Base-by-base conservation (phyloP, 2,329 filamentous ascomycete genomes). In the Fusarium sp. region DNA sequence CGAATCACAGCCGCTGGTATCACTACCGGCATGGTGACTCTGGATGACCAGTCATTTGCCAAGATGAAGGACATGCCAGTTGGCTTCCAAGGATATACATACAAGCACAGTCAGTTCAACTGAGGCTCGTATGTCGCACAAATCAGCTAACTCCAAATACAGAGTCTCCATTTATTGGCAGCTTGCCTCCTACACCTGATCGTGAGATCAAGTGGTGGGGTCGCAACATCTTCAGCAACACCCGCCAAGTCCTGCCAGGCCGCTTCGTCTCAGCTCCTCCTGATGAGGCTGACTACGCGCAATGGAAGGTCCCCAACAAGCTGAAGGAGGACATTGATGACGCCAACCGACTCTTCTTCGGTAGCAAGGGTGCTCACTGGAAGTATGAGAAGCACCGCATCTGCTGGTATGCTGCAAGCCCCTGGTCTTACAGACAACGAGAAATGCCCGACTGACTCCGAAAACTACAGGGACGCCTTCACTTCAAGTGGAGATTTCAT, bases 381-480 rank as follows among this genome's bases (percentile, higher is more conserved):
- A 84, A 86, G 66, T 84, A 89, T 77, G 85, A 85, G 58, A 87
- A 90, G 73, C 85, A 90, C 73, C 84, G 90, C 7, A 87, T 91
- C 61, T 91, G 89, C 83, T 92, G 90, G 89, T 91, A 77, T 77
- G 85, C 79, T 7, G 3, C 7, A 14, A 17, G 6, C 24, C 20
- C 14, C 13, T 24, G 18, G 36, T 31, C 44, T 24, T 36, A 36
- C 33, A 42, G 40, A 28, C 36, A 22, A 53, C 22, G 36, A 62
- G 17, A 22, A 20, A 42, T 34, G 34, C 28, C 33, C 39, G 18
- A 58, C 66, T 68, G 28, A 67, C 63, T 17, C 7, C 31, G 53
- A 18, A n/a, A 34, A 46, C 34, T 33, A 48, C 56, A 91, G 89
- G 90, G 90, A 91, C 67, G 89, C 88, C 11, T 87, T 91, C 71